These are phyloP conservation scores for Neurospora sp. DNA, from an alignment of 495 filamentous ascomycete genomes.

Conservation along the genomic window DNA sequence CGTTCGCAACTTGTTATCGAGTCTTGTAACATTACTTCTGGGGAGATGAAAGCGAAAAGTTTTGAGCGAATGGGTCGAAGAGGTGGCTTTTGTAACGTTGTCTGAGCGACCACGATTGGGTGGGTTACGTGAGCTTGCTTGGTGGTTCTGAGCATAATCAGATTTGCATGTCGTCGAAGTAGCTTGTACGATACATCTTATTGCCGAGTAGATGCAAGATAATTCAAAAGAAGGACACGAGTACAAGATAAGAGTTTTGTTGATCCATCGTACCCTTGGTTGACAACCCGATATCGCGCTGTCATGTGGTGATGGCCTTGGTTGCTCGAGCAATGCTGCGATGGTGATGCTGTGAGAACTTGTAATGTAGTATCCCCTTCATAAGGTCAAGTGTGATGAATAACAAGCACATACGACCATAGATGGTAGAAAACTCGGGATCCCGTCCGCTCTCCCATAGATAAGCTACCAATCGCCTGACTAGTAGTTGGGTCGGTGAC, in stretches of 20 bases:
- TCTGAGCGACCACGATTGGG: not conserved
- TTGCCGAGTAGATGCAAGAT: not conserved
- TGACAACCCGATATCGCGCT: not conserved
- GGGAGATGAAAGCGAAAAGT: not conserved
- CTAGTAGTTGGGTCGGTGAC: constrained; percentile 30
- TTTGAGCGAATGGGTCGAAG: not conserved
- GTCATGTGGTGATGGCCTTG: not conserved
- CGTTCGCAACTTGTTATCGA: not conserved
- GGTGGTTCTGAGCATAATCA: not conserved
- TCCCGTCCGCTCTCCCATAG: constrained; percentile 44
- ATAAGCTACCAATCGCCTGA: not conserved
- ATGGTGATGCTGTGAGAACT: not conserved
- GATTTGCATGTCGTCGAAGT: not conserved
- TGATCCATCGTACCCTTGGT: not conserved
- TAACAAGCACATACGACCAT: constrained; percentile 31
- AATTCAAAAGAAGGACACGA: not conserved
- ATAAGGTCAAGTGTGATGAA: not conserved
- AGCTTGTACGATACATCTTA: not conserved
- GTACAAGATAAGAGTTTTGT: not conserved
- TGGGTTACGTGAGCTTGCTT: not conserved
- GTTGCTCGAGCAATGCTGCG: not conserved
- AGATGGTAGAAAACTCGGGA: constrained; percentile 34
- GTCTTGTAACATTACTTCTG: not conserved
- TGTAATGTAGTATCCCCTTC: not conserved
- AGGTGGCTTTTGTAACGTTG: not conserved